Base-by-base conservation (phyloP, 345 rosid species). In the Dipteronia sinensis region DNA sequence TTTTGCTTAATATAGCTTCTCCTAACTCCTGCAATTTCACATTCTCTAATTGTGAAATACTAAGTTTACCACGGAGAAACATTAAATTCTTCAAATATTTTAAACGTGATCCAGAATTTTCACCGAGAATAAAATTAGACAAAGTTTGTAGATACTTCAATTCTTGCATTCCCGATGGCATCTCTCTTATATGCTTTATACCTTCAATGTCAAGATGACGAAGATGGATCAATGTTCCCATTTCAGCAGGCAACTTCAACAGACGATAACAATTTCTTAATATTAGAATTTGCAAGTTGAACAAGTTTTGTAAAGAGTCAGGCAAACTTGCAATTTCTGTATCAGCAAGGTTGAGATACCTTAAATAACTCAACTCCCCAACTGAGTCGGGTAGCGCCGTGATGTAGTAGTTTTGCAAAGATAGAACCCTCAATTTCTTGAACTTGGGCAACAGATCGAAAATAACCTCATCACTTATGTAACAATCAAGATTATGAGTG, bases 321-420 rank as follows among this genome's bases (percentile, higher is more conserved):
- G 74, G 74, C 19, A 77, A 69, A 4, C 2, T 16, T 27, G 0
- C 2, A 25, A 77, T 17, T 3, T 53, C 13, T 4, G 61, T 76
- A 56, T 69, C 0, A 23, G 72, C 72, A 3, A 78, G 72, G 23
- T 78, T 53, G 4, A 72, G 73, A 66, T 78, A 65, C 15, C 72
- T 53, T 0, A 72, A 51, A 13, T 51, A 55, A 19, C 67, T 72
- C 67, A 78, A 65, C 17, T 65, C 23, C 23, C 29, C 59, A 4
- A 78, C 12, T 4, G 81, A 71, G 7, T 72, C 71, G 8, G 76
- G 76, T 49, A 78, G 5, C 0, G 29, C 1, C 1, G 10, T 6
- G 8, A 65, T 29, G 13, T 15, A 7, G 40, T 29, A 65, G 12
- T 16, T 13, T 31, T 3, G 29, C 25, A 65, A 12, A 11, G 68